Evolutionary conservation across 805 yeast genomes (phyloP).

Genomic region (Kuraishia hungarica): DNA sequence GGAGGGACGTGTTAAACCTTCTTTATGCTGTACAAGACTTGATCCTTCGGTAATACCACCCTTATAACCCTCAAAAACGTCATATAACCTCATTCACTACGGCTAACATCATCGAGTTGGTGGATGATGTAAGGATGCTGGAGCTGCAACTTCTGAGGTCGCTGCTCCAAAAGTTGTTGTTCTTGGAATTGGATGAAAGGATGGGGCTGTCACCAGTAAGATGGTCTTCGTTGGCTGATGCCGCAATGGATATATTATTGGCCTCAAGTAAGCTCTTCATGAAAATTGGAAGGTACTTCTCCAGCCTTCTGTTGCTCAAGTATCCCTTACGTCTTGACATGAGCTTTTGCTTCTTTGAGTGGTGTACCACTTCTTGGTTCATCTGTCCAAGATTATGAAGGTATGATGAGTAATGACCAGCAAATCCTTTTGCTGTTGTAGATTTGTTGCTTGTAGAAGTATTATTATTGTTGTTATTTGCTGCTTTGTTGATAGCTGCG

Average conservation of each 20-base stretch:
- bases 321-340: not conserved
- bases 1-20: not conserved
- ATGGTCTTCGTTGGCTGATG: not conserved
- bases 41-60: too few relatives aligned
- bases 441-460: not conserved
- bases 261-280: constrained; percentile 6
- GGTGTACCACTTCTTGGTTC: constrained; percentile 1
- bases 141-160: constrained; percentile 7
- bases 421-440: not conserved
- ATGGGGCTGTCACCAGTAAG: not conserved
- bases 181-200: not conserved
- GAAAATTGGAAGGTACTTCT: constrained; percentile 9
- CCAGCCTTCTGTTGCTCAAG: constrained; percentile 7
- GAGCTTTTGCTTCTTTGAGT: not conserved
- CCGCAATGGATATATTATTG: not conserved
- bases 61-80: not conserved
- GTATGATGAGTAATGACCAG: constrained; percentile 3
- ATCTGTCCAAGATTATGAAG: not conserved
- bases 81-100: constrained; percentile 4
- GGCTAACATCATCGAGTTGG: constrained; percentile 6
- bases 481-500: not conserved
- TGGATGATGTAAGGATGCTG: constrained; percentile 7
- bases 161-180: constrained; percentile 7
- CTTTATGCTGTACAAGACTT: not conserved
- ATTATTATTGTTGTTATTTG: not conserved